Percentiles rank a stretch among this genome's conserved stretches.
Evolutionary conservation across 2,329 filamentous ascomycete species (phyloP).

Genomic region (Xylaria arbuscula): DNA sequence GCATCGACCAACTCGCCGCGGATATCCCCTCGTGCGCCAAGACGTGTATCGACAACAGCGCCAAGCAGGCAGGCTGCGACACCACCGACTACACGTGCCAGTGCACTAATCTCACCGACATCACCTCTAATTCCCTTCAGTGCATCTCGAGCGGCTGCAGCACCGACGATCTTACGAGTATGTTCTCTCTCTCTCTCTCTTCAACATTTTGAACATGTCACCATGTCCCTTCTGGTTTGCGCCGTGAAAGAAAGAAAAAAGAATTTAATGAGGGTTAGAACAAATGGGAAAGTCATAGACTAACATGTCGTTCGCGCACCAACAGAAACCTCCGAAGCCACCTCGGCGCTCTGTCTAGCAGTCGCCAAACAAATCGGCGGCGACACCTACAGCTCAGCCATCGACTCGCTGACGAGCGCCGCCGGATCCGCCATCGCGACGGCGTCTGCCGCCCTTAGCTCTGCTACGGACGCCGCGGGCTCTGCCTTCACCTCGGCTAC

Average conservation of each 20-base stretch:
- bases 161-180: constrained; percentile 53
- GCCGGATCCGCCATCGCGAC: neutral
- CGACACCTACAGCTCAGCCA: neutral
- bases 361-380: constrained; percentile 33
- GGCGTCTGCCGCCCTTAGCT: neutral
- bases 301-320: neutral
- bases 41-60: constrained; percentile 51
- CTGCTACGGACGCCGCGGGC: constrained; percentile 3
- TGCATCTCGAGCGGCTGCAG: constrained; percentile 53
- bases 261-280: neutral
- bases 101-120: constrained; percentile 52
- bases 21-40: constrained; percentile 55
- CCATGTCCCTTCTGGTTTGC: too few relatives aligned
- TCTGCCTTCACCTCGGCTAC: constrained; percentile 15
- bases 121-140: constrained; percentile 51
- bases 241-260: too few relatives aligned
- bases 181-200: constrained; percentile 37
- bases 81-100: constrained; percentile 53
- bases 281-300: neutral
- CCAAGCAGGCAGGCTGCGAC: constrained; percentile 50
- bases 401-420: neutral
- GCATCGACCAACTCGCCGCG: constrained; percentile 44
- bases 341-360: constrained; percentile 45
- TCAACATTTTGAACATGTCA: too few relatives aligned
- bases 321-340: constrained; percentile 17